Percentiles rank a stretch among this genome's conserved stretches.
Evolutionary conservation across 306 rosid genomes (phyloP).

Genomic region (Cucurbita maxima): DNA sequence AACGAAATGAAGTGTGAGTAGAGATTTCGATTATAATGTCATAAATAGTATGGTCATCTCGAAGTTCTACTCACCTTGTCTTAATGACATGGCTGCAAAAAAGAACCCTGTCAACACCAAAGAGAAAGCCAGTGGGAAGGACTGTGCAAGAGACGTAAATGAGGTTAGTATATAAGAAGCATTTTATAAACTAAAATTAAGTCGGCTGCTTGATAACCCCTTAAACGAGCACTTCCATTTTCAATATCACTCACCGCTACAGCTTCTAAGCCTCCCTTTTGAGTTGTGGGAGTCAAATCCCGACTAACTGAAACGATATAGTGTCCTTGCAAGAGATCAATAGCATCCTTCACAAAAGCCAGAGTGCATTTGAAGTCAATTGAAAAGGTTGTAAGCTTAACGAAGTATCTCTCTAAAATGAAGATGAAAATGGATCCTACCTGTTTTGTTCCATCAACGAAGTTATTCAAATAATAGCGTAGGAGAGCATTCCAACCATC

Average conservation of each 20-base stretch:
- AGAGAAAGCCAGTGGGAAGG: conserved; percentile 67
- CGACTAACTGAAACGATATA: conserved; percentile 71
- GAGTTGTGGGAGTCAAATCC: conserved; percentile 51
- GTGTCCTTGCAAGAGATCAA: conserved; percentile 97
- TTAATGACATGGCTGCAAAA: conserved; percentile 68
- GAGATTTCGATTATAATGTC: background rate
- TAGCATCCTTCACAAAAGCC: conserved; percentile 58
- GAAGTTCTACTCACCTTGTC: conserved; percentile 51
- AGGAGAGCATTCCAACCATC: conserved; percentile 67
- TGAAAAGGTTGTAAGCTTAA: background rate
- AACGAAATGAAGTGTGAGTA: background rate
- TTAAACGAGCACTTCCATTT: background rate
- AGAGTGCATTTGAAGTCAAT: conserved; percentile 12
- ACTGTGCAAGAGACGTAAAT: conserved; percentile 34
- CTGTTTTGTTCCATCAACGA: conserved; percentile 84
- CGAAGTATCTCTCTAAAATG: background rate
- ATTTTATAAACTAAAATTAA: background rate
- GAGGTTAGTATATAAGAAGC: background rate
- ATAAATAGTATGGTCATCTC: background rate
- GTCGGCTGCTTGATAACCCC: background rate
- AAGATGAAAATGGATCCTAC: conserved; percentile 25
- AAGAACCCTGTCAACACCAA: conserved; percentile 63
- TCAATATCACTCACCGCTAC: conserved; percentile 61
- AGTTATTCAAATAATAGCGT: conserved; percentile 81
- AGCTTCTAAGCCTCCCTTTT: conserved; percentile 84